These are phyloP conservation scores for Tricholoma hemisulphureum DNA, from an alignment of 768 basidiomycete species.

Conservation along the genomic window DNA sequence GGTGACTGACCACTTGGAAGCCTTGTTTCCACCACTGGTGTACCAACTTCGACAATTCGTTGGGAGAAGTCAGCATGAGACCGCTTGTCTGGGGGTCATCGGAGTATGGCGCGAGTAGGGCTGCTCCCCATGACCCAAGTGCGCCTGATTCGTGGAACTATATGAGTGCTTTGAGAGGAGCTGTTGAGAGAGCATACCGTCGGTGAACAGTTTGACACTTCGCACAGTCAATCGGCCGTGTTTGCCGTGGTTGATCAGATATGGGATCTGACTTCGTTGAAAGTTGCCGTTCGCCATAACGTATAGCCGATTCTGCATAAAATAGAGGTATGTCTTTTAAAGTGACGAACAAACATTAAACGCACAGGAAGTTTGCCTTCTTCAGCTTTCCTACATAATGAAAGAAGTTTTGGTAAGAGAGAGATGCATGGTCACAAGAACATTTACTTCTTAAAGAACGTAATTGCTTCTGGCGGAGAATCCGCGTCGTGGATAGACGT, in stretches of 20 bases:
- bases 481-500: constrained; percentile 87
- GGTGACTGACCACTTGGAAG: constrained; percentile 75
- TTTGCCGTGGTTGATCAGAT: constrained; percentile 57
- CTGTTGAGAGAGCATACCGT: constrained; percentile 46
- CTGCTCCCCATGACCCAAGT: constrained; percentile 90
- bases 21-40: constrained; percentile 66
- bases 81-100: constrained; percentile 74
- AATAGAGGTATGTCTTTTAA: not conserved
- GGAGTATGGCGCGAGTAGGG: constrained; percentile 79
- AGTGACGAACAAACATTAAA: constrained; percentile 5
- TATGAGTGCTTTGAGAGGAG: not conserved
- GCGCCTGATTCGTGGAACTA: constrained; percentile 51
- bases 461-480: constrained; percentile 46
- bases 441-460: constrained; percentile 64
- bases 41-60: constrained; percentile 52
- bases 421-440: not conserved
- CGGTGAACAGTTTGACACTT: constrained; percentile 72
- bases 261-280: constrained; percentile 51
- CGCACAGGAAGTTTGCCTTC: constrained; percentile 66
- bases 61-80: constrained; percentile 59
- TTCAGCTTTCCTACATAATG: constrained; percentile 59
- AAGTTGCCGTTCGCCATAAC: constrained; percentile 55
- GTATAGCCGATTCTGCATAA: constrained; percentile 55
- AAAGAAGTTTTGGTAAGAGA: not conserved
- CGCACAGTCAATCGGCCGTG: constrained; percentile 55